Evolutionary conservation across 176 grass and related monocot species (phyloP).

Genomic region (Themeda triandra): DNA sequence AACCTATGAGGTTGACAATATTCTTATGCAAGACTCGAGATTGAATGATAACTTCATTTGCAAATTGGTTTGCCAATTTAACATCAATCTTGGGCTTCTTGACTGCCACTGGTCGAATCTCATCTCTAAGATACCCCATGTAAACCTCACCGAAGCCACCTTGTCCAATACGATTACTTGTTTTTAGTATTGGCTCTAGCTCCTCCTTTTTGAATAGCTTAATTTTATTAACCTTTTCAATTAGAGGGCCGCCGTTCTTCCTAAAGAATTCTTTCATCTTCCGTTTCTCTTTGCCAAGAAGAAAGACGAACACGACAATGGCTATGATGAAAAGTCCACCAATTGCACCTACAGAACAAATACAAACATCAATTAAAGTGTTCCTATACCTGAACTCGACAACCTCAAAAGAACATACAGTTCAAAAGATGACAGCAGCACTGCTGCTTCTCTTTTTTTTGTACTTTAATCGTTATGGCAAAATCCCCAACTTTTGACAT

Average conservation of each 20-base stretch:
- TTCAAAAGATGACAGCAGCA: neutral
- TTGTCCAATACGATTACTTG: neutral
- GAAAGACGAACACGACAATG: neutral
- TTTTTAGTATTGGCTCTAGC: neutral
- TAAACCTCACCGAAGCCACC: conserved; percentile 31
- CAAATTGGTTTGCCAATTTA: conserved; percentile 27
- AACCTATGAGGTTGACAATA: conserved; percentile 36
- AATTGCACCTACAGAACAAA: neutral
- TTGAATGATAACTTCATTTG: conserved; percentile 46
- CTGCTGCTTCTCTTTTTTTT: neutral
- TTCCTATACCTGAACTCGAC: neutral
- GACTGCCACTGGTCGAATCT: conserved; percentile 16
- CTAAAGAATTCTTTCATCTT: neutral
- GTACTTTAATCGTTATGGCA: neutral
- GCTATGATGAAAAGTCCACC: neutral
- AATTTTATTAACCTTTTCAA: neutral
- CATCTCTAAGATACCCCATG: conserved; percentile 25
- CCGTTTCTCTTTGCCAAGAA: neutral
- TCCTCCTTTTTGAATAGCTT: conserved; percentile 12
- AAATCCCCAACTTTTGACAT: neutral
- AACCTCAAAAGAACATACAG: neutral
- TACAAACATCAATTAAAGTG: neutral
- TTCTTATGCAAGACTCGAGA: conserved; percentile 42
- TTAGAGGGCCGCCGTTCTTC: conserved; percentile 2
- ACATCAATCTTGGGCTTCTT: conserved; percentile 34